A percentile compares a stretch with the other conserved stretches of the same genome.
phyloP scores from a whole-genome alignment of 352 stramenopile species.

The Pythium aquatile region DNA sequence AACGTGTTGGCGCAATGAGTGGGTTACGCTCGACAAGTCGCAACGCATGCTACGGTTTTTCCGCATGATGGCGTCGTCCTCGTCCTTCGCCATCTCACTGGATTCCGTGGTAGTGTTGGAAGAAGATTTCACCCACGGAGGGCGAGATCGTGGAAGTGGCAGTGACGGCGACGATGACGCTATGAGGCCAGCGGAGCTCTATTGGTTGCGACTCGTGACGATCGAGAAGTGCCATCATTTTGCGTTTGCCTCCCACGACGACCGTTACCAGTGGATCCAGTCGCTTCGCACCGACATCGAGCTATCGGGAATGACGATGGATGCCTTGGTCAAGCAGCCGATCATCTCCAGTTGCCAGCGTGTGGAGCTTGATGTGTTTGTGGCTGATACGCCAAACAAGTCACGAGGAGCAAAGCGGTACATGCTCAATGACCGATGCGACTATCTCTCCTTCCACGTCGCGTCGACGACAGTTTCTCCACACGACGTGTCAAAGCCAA shows the following conservation, averaged over 20 bases:
- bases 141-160: not conserved
- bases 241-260: conserved; percentile 35
- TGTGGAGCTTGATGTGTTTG: conserved; percentile 28
- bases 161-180: not conserved
- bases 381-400: conserved; percentile 15
- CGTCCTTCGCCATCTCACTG: conserved; percentile 33
- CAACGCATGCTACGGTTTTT: conserved; percentile 44
- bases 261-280: conserved; percentile 37
- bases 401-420: conserved; percentile 30
- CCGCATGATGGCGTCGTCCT: conserved; percentile 37
- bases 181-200: conserved; percentile 20
- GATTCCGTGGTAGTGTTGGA: conserved; percentile 33
- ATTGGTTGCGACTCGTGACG: conserved; percentile 46
- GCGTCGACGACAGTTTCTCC: not conserved
- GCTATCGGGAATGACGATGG: not conserved
- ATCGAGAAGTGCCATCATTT: conserved; percentile 50
- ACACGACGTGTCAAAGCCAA: conserved; percentile 19
- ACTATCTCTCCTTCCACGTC: conserved; percentile 26
- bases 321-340: conserved; percentile 19
- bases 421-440: conserved; percentile 49
- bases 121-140: conserved; percentile 10
- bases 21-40: conserved; percentile 43
- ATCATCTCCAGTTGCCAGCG: conserved; percentile 24
- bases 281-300: conserved; percentile 28
- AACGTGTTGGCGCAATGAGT: conserved; percentile 52